Conservation (phyloP, 129 eudicot genomes). For the Kitagawia praeruptora region DNA sequence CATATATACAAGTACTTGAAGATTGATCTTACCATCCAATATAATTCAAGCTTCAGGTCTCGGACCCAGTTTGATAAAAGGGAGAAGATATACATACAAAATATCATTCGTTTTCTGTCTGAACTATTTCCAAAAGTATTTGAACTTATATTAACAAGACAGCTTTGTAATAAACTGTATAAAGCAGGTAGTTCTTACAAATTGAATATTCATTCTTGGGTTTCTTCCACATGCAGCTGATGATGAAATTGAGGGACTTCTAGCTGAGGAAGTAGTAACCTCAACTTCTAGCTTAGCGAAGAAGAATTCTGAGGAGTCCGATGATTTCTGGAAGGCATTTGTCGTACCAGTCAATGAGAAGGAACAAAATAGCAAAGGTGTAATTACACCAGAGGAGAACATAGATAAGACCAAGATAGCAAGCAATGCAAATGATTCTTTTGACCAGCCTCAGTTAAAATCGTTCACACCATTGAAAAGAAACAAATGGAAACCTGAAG, state of each 20-base stretch:
- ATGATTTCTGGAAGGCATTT: conserved; percentile 58
- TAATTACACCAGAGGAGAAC: conserved; percentile 17
- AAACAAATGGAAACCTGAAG: conserved; percentile 93
- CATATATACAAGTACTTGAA: neutral
- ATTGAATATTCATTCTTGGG: neutral
- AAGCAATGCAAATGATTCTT: conserved; percentile 18
- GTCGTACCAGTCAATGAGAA: conserved; percentile 7
- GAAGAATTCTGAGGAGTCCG: conserved; percentile 28
- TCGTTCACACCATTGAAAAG: conserved; percentile 45
- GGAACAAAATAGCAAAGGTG: conserved; percentile 22
- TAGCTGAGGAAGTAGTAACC: conserved; percentile 41
- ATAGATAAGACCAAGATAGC: conserved; percentile 14
- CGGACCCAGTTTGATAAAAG: neutral
- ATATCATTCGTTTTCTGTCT: too few relatives aligned
- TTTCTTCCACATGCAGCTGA: conserved; percentile 34
- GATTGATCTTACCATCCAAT: neutral
- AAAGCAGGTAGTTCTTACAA: neutral
- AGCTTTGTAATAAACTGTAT: too few relatives aligned
- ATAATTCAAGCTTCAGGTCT: neutral
- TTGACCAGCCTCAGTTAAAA: conserved; percentile 15
- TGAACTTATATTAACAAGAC: too few relatives aligned
- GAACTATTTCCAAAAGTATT: too few relatives aligned
- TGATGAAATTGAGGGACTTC: conserved; percentile 21
- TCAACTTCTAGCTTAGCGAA: conserved; percentile 23
- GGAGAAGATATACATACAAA: too few relatives aligned